Conservation (phyloP, 768 basidiomycete species). For the Cubamyces lactineus region DNA sequence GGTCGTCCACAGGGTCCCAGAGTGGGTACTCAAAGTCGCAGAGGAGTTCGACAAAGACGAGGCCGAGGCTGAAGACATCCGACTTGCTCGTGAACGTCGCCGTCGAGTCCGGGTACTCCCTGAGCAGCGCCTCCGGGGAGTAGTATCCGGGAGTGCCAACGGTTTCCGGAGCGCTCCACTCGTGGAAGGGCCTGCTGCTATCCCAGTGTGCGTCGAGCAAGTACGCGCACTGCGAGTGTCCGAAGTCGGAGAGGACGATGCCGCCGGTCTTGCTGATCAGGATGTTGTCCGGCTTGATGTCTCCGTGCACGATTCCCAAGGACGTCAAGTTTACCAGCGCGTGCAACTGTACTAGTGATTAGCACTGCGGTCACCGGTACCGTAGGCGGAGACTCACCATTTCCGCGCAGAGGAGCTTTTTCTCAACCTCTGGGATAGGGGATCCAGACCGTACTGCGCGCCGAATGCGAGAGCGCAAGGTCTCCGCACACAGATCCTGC, state of each 20-base stretch:
- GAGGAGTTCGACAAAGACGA: conserved; percentile 49
- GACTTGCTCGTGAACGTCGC: conserved; percentile 23
- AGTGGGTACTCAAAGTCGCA: not conserved
- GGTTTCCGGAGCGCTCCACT: conserved; percentile 20
- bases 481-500: conserved; percentile 17
- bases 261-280: conserved; percentile 20
- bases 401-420: conserved; percentile 24
- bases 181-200: not conserved
- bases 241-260: conserved; percentile 28
- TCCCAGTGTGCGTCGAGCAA: conserved; percentile 6
- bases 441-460: too few relatives aligned
- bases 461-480: conserved; percentile 14
- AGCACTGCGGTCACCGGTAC: not conserved
- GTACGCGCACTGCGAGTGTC: conserved; percentile 8
- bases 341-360: conserved; percentile 4
- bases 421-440: not conserved
- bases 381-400: conserved; percentile 11
- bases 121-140: conserved; percentile 48
- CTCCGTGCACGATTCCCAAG: conserved; percentile 19
- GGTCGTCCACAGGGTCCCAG: conserved; percentile 10
- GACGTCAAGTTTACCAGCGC: conserved; percentile 2
- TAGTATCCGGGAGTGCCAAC: conserved; percentile 46
- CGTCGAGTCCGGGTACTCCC: conserved; percentile 40
- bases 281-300: conserved; percentile 29
- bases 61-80: conserved; percentile 53